Evolutionary conservation across 2,329 filamentous ascomycete species (phyloP), one percentile per base, ranked within the genome.

Genomic region (Lizonia empirigonia): DNA sequence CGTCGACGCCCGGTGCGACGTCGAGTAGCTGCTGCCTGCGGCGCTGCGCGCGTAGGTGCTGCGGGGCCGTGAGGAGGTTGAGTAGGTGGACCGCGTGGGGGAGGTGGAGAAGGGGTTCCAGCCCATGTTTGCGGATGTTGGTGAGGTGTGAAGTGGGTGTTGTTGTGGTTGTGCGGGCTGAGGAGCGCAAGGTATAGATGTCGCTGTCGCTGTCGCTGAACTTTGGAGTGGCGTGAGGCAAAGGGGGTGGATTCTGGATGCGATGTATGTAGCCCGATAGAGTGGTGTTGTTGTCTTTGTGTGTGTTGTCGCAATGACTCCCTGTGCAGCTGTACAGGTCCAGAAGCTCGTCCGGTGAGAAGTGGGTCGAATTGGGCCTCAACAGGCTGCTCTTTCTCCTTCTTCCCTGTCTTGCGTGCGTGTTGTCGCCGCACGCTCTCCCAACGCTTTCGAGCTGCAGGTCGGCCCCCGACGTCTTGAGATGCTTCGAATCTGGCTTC

Each of bases 1-100:
- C 9, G 82, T 84, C 7, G 80, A 87, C 33, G 83, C 84, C 20
- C 70, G 67, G 64, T 72, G 69, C 23, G 67, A 63, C 20, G 64
- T 64, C 27, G 59, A 64, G 60, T 66, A 69, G 16, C 64, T 60
- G 33, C 53, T 60, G 44, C 64, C 64, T 35, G 63, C 60, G 36
- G 36, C 61, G 44, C 57, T 62, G 59, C 64, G 65, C 5, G 68
- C 68, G 29, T 68, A 65, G 51, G 53, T 60, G 60, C 58, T 58
- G 29, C 60, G 60, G 15, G 59, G 56, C 8, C 56, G 55, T 4
- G 34, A 35, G 44, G 33, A 16, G 8, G 58, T 58, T 30, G 58
- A 62, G 44, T 64, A 59, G 36, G 64, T 62, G 26, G 62, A 62
- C 38, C 44, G 44, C 4, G 50, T 40, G 29, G 50, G 44, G 18